A percentile compares a stretch with the other conserved stretches of the same genome.
Evolutionary conservation across 2,329 filamentous ascomycete genomes (phyloP).

Genomic region (Cryphonectria japonica): DNA sequence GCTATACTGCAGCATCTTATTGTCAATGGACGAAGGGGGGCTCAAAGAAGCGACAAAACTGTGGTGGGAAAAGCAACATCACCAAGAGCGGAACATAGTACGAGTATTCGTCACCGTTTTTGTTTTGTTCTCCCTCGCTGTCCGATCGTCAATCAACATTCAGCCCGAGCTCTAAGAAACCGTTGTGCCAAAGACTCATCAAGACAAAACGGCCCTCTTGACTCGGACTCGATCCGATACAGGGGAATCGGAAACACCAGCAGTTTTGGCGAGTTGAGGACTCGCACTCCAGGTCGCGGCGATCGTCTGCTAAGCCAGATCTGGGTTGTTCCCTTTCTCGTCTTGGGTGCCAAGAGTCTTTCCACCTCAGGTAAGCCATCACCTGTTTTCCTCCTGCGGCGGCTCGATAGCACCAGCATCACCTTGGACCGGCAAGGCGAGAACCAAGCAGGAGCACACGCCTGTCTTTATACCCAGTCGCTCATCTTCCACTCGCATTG

Average conservation of each 20-base stretch:
- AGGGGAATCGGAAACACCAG: neutral
- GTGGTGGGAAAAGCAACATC: conserved; percentile 3
- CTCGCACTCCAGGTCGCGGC: neutral
- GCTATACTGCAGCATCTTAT: conserved; percentile 6
- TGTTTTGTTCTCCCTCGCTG: no score
- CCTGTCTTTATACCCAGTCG: neutral
- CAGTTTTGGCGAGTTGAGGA: neutral
- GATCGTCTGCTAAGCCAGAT: neutral
- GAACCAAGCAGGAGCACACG: neutral
- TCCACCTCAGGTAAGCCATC: neutral
- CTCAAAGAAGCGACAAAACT: neutral
- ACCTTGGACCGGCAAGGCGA: neutral
- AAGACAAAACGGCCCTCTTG: neutral
- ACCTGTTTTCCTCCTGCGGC: neutral
- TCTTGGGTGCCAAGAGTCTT: neutral
- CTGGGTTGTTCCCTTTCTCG: neutral
- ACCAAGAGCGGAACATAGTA: neutral
- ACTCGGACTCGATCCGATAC: conserved; percentile 4
- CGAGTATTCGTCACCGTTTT: neutral
- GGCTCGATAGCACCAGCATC: neutral
- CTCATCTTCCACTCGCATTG: neutral
- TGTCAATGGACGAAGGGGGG: neutral
- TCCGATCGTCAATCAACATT: neutral
- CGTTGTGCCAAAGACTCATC: neutral
- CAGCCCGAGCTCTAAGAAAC: neutral